Base-by-base conservation (phyloP, 176 grass and related monocot genomes). In the Raddia guianensis region DNA sequence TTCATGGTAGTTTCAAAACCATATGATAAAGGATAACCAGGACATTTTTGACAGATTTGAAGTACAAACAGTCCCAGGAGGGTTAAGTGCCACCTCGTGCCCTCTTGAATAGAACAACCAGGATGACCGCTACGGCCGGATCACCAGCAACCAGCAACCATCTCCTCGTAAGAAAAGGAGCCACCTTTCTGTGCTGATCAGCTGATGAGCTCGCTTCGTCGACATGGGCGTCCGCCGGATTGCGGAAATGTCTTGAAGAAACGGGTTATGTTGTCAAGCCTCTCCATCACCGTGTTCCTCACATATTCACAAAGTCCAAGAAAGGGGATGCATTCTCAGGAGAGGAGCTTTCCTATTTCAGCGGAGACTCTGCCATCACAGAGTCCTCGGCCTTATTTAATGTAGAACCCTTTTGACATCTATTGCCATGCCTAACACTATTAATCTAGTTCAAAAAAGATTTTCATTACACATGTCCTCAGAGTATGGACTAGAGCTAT, bases 71-170 rank as follows among this genome's bases (percentile, higher is more conserved):
- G 27, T 12, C 6, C 13, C 61, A 60, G 2, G 47, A 12, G 60
- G 46, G 35, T 4, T 5, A 13, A 50, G 12, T 48, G 50, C 27
- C 12, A 81, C n/a, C 55, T 94, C 75, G 94, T 60, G 18, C 68
- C 79, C 89, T 88, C 88, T 94, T 98, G 73, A 92, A 59, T 81
- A 98, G 60, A 63, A 98, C 69, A 34, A 98, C 48, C 44, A 98
- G 70, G 56, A 98, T 94, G 35, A 86, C 86, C 0, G 70, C 81
- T 15, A 94, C 69, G 20, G 88, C 51, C 6, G 94, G 83, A 9
- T 27, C 27, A 70, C 84, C 75, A 90, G 9, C 51, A 98, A 85
- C 1, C 87, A 2, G 27, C 27, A 27, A 84, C 68, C 7, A 73
- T 15, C 49, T 85, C 84, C 0, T 50, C 8, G 7, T 58, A 7